phyloP scores from a whole-genome alignment of 2,329 filamentous ascomycete genomes.

The Ophiostoma sp. region DNA sequence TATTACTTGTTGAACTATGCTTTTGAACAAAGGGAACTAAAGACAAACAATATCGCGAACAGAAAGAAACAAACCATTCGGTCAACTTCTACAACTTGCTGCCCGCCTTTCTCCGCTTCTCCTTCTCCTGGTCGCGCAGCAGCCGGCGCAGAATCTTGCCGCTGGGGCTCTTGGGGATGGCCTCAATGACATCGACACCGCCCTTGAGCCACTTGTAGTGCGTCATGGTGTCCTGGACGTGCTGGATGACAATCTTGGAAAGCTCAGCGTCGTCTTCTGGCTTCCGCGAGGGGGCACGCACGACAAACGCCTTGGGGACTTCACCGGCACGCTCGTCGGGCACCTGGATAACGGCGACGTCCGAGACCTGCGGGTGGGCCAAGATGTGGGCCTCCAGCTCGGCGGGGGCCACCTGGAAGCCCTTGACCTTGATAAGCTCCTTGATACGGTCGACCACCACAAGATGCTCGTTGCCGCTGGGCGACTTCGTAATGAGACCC shows the following conservation, averaged over 20 bases:
- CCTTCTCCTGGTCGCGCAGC: conserved; percentile 66
- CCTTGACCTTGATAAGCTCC: conserved; percentile 58
- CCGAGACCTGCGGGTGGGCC: conserved; percentile 69
- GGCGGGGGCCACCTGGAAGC: conserved; percentile 78
- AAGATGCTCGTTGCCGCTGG: conserved; percentile 73
- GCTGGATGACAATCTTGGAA: conserved; percentile 64
- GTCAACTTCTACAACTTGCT: conserved; percentile 18
- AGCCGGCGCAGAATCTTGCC: conserved; percentile 72
- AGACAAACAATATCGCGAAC: neutral
- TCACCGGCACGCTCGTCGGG: conserved; percentile 64
- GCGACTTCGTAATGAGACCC: conserved; percentile 65
- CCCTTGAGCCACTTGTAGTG: conserved; percentile 68
- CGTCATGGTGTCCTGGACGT: conserved; percentile 66
- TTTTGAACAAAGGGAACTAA: neutral
- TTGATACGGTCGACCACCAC: conserved; percentile 76
- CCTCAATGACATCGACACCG: conserved; percentile 62
- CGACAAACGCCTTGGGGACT: conserved; percentile 66
- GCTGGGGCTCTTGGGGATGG: conserved; percentile 70
- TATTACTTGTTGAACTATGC: neutral
- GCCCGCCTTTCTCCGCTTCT: conserved; percentile 19
- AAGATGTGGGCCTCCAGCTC: conserved; percentile 81
- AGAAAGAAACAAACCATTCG: neutral
- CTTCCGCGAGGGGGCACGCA: conserved; percentile 46
- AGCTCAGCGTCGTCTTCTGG: conserved; percentile 52
- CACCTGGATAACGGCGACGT: conserved; percentile 76